Conservation (phyloP, 2,329 filamentous ascomycete genomes). For the Microcera coccophila region DNA sequence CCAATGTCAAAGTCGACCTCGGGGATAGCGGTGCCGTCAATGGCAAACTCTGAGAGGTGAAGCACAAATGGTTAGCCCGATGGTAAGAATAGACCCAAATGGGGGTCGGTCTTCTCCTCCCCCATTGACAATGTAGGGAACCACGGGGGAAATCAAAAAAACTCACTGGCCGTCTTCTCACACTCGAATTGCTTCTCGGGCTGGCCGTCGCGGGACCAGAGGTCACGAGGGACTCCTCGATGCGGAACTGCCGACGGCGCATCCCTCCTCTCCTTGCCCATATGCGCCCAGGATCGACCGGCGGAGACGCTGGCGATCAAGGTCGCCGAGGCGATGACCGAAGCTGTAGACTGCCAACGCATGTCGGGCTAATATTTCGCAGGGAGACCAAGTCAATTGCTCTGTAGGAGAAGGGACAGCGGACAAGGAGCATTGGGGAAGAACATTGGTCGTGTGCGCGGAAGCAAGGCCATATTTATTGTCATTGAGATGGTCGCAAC, state of each 20-base stretch:
- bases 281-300: neutral
- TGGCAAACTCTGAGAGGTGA: slow-evolving; percentile 46
- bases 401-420: neutral
- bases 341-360: neutral
- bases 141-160: neutral
- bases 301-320: neutral
- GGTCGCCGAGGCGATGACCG: neutral
- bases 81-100: neutral
- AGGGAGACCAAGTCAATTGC: neutral
- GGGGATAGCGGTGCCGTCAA: slow-evolving; percentile 59
- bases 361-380: neutral
- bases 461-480: neutral
- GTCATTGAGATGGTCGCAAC: neutral
- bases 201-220: slow-evolving; percentile 4
- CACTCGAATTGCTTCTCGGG: slow-evolving; percentile 4
- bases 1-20: slow-evolving; percentile 62
- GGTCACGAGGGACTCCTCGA: slow-evolving; percentile 2
- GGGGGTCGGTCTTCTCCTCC: neutral
- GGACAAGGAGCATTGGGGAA: neutral
- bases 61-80: neutral
- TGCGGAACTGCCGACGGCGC: neutral
- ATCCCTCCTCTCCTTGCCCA: neutral
- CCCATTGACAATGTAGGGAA: neutral
- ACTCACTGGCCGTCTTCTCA: slow-evolving; percentile 9
- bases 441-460: neutral